These are phyloP conservation scores for Aschersonia sp. DNA, from an alignment of 2,329 filamentous ascomycete species.

Conservation along the genomic window DNA sequence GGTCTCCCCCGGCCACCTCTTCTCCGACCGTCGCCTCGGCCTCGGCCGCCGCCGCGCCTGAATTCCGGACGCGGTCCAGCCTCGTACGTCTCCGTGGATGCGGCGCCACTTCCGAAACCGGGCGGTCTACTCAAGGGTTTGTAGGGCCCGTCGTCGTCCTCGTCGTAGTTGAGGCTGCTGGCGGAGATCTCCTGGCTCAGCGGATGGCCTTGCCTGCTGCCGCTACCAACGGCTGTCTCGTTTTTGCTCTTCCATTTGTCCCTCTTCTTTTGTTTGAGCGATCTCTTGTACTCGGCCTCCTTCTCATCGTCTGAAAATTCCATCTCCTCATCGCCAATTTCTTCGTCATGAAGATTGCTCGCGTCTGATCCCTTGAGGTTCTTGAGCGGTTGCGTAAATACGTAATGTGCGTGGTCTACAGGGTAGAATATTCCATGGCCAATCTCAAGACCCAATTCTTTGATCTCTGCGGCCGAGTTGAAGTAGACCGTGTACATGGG, in stretches of 20 bases:
- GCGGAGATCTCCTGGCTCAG: constrained; percentile 23
- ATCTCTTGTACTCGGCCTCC: constrained; percentile 67
- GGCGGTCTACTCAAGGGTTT: constrained; percentile 54
- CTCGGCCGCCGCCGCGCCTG: constrained; percentile 26
- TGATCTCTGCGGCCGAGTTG: constrained; percentile 51
- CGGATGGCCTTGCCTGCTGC: constrained; percentile 12
- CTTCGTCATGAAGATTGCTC: constrained; percentile 89
- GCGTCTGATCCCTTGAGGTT: constrained; percentile 79
- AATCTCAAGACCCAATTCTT: constrained; percentile 48
- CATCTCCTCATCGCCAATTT: constrained; percentile 69
- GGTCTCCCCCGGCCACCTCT: constrained; percentile 26
- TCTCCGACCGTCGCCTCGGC: constrained; percentile 23
- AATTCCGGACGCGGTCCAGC: constrained; percentile 15
- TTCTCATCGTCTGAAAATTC: constrained; percentile 97
- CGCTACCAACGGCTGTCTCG: constrained; percentile 10
- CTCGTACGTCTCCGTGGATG: constrained; percentile 22
- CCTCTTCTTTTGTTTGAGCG: constrained; percentile 52
- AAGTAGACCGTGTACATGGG: constrained; percentile 79
- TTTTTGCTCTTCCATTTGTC: constrained; percentile 28
- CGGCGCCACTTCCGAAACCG: constrained; percentile 40
- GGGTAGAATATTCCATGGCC: constrained; percentile 70
- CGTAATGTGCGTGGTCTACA: constrained; percentile 60
- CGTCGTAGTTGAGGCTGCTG: constrained; percentile 45
- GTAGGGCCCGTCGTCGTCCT: constrained; percentile 55
- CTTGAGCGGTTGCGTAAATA: constrained; percentile 74